Evolutionary conservation across 805 yeast species (phyloP), one percentile per base, ranked within the genome.

Genomic region (Metschnikowia drakensbergensis): DNA sequence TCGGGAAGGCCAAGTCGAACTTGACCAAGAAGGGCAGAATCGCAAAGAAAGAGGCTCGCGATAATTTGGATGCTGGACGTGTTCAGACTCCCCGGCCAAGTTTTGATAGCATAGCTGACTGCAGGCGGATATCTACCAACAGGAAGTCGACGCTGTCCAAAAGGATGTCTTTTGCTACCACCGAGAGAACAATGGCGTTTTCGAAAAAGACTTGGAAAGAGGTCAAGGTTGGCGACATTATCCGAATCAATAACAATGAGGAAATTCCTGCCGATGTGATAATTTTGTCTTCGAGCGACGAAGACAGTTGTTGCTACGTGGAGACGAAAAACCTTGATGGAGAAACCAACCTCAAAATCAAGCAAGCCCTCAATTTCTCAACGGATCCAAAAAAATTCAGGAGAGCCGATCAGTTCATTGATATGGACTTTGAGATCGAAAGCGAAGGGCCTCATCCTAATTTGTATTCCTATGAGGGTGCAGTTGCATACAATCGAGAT

Each of bases 281-380:
- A 41, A 64, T 86, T 31, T 60, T 86, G 6, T 73, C 89, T 4
- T 75, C 90, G 2, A 80, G 88, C 30, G 89, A 84, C 59, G 64
- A 74, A 1, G 88, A 85, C 56, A 84, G 84, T 44, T 79, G 77
- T 44, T 85, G 91, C 66, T 86, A 81, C 56, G 81, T 86, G 29
- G 95, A 86, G 64, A 87, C 95, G 0, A 86, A 86, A 59, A 86
- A 86, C 65, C 73, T 87, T 55, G 95, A 87, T 66, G 95, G 95
- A 65, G 95, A 86, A 64, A 84, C 92, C 3, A 86, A 55, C 35
- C 59, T 62, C 40, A 87, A 87, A 66, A 86, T 83, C 36, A 83
- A 83, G 58, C 88, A 84, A 63, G 84, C 91, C 3, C 64, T 87
- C 57, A 82, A 84, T 59, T 80, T 82, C 58, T 77, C 84, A 33